These are phyloP conservation scores for Candida sonorensis DNA, from an alignment of 805 yeast genomes.

Conservation along the genomic window DNA sequence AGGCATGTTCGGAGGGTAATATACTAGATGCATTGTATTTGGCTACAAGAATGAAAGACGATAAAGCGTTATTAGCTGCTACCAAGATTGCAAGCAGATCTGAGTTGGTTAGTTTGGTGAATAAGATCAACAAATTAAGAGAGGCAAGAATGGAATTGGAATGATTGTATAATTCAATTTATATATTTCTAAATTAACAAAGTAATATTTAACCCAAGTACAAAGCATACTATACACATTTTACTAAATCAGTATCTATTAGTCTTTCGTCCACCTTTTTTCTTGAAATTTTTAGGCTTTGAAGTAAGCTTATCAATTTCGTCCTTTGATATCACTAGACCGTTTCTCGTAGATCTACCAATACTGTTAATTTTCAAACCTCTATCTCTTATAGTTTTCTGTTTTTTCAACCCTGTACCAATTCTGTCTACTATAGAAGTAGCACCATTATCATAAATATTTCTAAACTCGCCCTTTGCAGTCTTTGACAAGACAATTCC, in stretches of 20 bases:
- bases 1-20: conserved; percentile 62
- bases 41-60: conserved; percentile 63
- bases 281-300: conserved; percentile 11
- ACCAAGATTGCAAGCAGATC: conserved; percentile 74
- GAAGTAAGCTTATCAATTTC: conserved; percentile 51
- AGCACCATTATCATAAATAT: conserved; percentile 46
- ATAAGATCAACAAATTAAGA: conserved; percentile 45
- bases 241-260: conserved; percentile 2
- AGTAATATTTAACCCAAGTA: too few species aligned
- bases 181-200: too few species aligned
- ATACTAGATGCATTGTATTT: conserved; percentile 62
- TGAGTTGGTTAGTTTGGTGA: conserved; percentile 45
- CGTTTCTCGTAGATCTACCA: conserved; percentile 75
- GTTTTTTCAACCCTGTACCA: conserved; percentile 37
- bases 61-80: conserved; percentile 79
- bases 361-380: conserved; percentile 74
- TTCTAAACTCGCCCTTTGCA: conserved; percentile 59
- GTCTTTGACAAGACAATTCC: conserved; percentile 80
- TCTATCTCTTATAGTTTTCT: conserved; percentile 48
- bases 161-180: too few species aligned
- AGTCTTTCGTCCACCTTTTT: conserved; percentile 7
- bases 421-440: conserved; percentile 44
- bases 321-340: conserved; percentile 58
- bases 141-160: conserved; percentile 39
- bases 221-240: conserved; percentile 1